Conservation (phyloP, 164 flowering plant species). For the Aristolochia californica region DNA sequence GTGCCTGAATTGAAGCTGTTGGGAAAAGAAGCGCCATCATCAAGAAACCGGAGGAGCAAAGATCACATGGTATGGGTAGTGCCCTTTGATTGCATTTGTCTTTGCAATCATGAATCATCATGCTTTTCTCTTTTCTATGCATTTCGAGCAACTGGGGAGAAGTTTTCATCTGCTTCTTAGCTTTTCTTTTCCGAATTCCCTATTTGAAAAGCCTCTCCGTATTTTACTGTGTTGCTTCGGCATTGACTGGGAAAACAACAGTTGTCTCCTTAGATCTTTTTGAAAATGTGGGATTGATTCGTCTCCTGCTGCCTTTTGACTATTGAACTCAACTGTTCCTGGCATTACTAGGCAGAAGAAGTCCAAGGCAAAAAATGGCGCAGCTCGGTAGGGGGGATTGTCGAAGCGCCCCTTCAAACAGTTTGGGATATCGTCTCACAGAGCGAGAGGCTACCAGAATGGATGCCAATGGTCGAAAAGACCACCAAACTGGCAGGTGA, state of each 20-base stretch:
- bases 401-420: constrained; percentile 39
- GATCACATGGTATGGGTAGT: constrained; percentile 18
- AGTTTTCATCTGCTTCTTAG: neutral
- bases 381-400: too few species aligned
- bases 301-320: too few species aligned
- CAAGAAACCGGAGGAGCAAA: constrained; percentile 13
- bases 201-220: neutral
- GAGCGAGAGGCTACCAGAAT: constrained; percentile 34
- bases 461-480: constrained; percentile 79
- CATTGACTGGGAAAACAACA: too few species aligned
- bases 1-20: constrained; percentile 13
- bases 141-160: neutral
- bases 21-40: constrained; percentile 15
- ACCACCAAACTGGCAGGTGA: constrained; percentile 46
- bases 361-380: too few species aligned
- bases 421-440: constrained; percentile 46
- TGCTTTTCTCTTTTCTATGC: constrained; percentile 1
- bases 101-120: constrained; percentile 15
- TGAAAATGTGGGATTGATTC: too few species aligned
- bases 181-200: neutral
- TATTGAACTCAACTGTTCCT: too few species aligned
- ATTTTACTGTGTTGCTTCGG: too few species aligned
- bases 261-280: too few species aligned
- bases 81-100: constrained; percentile 10
- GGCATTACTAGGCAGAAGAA: too few species aligned